phyloP scores from a whole-genome alignment of 768 basidiomycete genomes.

The Suillus subluteus region DNA sequence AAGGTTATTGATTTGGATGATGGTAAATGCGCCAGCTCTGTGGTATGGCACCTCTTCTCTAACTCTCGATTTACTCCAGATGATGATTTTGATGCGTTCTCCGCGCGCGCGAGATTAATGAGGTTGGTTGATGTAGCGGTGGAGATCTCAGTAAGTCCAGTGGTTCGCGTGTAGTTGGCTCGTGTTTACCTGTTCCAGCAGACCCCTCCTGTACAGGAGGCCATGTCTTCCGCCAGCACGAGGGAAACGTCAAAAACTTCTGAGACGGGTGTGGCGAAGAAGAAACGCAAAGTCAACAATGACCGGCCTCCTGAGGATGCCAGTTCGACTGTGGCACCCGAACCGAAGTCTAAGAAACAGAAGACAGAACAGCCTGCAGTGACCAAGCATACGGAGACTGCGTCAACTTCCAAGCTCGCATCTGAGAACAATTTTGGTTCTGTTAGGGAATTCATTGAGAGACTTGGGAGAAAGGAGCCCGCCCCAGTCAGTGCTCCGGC shows the following conservation, averaged over 20 bases:
- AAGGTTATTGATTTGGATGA: conserved; percentile 73
- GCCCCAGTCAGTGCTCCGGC: background rate
- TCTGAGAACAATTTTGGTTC: background rate
- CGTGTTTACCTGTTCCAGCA: background rate
- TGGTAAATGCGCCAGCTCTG: conserved; percentile 43
- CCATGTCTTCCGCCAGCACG: background rate
- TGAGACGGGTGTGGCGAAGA: conserved; percentile 10
- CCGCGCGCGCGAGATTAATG: conserved; percentile 43
- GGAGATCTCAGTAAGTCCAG: conserved; percentile 13
- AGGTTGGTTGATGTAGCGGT: conserved; percentile 42
- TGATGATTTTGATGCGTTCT: conserved; percentile 80
- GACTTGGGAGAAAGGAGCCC: conserved; percentile 3
- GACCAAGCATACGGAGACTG: background rate
- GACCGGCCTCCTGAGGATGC: background rate
- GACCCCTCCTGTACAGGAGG: conserved; percentile 20
- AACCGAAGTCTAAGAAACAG: conserved; percentile 16
- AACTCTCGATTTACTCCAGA: conserved; percentile 44
- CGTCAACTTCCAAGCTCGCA: background rate
- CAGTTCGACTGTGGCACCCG: conserved; percentile 6
- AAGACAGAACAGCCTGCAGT: background rate
- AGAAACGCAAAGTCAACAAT: conserved; percentile 29
- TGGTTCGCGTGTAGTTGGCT: background rate
- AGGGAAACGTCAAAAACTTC: conserved; percentile 2
- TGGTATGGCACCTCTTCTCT: conserved; percentile 6
- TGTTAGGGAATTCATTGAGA: background rate